Evolutionary conservation across 768 basidiomycete genomes (phyloP).

Genomic region (Xerocomellus intermedius): DNA sequence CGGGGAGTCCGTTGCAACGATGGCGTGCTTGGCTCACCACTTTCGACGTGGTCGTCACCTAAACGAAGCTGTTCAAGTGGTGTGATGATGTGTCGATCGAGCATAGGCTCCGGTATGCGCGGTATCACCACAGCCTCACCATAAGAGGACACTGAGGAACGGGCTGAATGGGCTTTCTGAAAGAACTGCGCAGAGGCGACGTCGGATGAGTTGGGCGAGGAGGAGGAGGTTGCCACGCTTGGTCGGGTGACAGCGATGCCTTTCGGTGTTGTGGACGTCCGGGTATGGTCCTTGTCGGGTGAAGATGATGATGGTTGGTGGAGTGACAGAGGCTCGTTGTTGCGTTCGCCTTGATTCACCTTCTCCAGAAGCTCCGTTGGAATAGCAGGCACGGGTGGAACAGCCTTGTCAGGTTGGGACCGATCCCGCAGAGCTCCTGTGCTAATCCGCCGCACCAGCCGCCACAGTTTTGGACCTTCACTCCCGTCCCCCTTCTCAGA

Average conservation of each 20-base stretch:
- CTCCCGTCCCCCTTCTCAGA: conserved; percentile 12
- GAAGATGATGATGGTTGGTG: background rate
- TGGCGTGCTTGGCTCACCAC: background rate
- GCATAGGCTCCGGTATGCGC: conserved; percentile 36
- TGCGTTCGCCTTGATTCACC: conserved; percentile 2
- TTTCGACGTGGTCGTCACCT: conserved; percentile 23
- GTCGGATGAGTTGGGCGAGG: conserved; percentile 61
- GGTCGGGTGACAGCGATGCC: conserved; percentile 31
- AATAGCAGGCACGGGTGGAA: conserved; percentile 62
- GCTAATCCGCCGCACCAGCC: conserved; percentile 68
- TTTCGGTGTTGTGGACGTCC: conserved; percentile 3
- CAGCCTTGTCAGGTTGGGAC: conserved; percentile 21
- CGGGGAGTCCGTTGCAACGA: conserved; percentile 13
- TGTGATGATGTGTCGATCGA: conserved; percentile 50
- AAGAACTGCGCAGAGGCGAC: conserved; percentile 55
- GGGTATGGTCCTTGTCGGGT: conserved; percentile 7
- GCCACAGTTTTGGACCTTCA: conserved; percentile 56
- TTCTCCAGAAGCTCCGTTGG: conserved; percentile 42
- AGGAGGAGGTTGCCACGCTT: conserved; percentile 53
- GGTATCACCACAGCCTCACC: conserved; percentile 38
- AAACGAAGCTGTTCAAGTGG: conserved; percentile 54
- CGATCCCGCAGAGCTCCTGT: conserved; percentile 61
- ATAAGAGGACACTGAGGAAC: conserved; percentile 59
- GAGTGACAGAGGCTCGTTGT: conserved; percentile 6
- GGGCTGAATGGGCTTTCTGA: conserved; percentile 43